Evolutionary conservation across 768 basidiomycete species (phyloP), one percentile per base, ranked within the genome.

Genomic region (Plicaturopsis crispa): DNA sequence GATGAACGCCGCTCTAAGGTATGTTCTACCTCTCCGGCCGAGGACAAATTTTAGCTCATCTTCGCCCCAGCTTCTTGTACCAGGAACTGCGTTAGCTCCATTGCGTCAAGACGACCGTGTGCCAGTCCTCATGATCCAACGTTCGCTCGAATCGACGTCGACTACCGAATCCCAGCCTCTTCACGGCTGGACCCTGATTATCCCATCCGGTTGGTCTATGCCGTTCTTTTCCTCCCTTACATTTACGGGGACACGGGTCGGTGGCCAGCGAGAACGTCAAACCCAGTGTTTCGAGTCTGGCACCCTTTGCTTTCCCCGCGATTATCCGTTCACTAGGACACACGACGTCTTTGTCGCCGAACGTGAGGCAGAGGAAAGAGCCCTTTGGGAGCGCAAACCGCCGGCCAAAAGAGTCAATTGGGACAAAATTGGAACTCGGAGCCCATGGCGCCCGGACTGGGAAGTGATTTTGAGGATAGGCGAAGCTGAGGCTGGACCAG

Each of bases 181-280:
- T 21, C 80, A 91, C 49, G 92, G 93, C 26, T 96, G 88, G 84
- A 90, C 81, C 6, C 62, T 99, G 6, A 66, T 96, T 33, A 56
- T 94, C 22, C 94, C 94, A 3, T 67, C 77, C 1, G 91, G 89
- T 10, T 98, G 92, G 91, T 73, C 75, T 0, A 94, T 91, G 82
- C 70, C 92, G 1, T 90, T 98, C 61, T 78, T 87, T 45, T 70
- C 70, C 28, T 93, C 92, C 3, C 72, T 99, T 35, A 70, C 72
- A 3, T 80, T 78, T 56, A 91, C 92, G 0, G 84, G 85, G 16
- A 87, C 86, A 2, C 81, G 90, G 5, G 71, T 94, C 13, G 86
- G 73, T 4, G 94, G 93, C 2, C 83, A 92, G 50, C 76, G 81
- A 20, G 90, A 97, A 52, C 75, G 83, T 23, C 72, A 73, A 47